phyloP scores from a whole-genome alignment of 176 grass and related monocot genomes.

The Lolium perenne region DNA sequence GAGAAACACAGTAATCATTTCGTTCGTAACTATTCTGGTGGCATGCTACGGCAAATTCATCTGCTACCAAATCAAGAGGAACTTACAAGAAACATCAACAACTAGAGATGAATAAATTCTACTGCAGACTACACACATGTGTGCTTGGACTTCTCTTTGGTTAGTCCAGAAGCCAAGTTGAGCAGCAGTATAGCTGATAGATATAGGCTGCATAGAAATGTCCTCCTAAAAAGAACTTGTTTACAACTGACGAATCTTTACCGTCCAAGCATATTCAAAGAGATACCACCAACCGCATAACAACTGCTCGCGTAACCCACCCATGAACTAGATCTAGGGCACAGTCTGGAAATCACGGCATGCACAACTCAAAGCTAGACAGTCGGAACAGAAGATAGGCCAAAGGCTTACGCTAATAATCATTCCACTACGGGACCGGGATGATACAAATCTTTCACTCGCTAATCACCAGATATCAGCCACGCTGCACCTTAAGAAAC shows the following conservation, averaged over 20 bases:
- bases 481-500: too few species aligned
- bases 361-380: background rate
- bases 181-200: background rate
- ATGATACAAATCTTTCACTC: background rate
- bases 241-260: background rate
- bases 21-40: background rate
- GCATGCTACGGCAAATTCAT: background rate
- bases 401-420: background rate
- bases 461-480: background rate
- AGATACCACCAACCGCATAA: background rate
- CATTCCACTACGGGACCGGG: background rate
- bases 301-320: background rate
- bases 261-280: background rate
- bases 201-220: background rate
- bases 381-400: background rate
- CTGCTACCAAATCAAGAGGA: background rate
- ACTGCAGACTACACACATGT: background rate
- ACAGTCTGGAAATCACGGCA: background rate
- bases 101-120: background rate
- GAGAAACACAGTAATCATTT: background rate
- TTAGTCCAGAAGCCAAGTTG: background rate
- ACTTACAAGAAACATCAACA: background rate
- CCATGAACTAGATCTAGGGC: background rate
- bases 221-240: background rate
- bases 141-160: background rate